Evolutionary conservation across 306 rosid species (phyloP), one percentile per base, ranked within the genome.

Genomic region (Medicago arabica): DNA sequence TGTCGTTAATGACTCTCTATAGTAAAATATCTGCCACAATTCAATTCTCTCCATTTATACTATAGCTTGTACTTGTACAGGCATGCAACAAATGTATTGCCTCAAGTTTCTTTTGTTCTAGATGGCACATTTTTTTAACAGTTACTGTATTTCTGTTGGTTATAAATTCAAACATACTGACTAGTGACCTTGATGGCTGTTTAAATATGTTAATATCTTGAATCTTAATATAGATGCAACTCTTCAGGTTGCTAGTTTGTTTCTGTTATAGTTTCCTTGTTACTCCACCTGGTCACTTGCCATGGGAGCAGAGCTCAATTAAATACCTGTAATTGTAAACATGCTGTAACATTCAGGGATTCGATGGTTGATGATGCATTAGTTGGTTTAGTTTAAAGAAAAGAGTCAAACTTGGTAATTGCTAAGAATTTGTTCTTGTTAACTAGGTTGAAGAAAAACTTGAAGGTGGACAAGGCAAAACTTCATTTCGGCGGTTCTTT

Each of bases 401-500:
- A n/a, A 28, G 15, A 38, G 72, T 43, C 50, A 58, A 43, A 74
- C 74, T 84, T 79, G 31, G 51, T 61, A 28, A 23, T 58, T 28
- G 47, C 36, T 72, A 75, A 76, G 67, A 86, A 69, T 75, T 69
- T 78, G 31, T 57, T 69, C 74, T 51, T 60, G 72, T 50, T 64
- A 75, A 58, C 68, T 77, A 96, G 99, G 99, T 88, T 15, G 98
- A 96, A 77, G 99, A 96, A 90, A 96, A 96, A 85, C 98, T 96
- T 60, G 99, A 96, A 77, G 71, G 85, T 80, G 99, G 99, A 71
- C 99, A 96, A 85, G 93, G 93, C 64, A 96, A 96, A 88, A 89
- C 91, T 57, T 38, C 87, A 72, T 70, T 80, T 62, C 87, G 99
- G 3, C 97, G 98, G 60, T 87, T 87, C 91, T 87, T 96, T 83